Conservation (phyloP, 2,329 filamentous ascomycete species). For the Clarireedia hainanense region DNA sequence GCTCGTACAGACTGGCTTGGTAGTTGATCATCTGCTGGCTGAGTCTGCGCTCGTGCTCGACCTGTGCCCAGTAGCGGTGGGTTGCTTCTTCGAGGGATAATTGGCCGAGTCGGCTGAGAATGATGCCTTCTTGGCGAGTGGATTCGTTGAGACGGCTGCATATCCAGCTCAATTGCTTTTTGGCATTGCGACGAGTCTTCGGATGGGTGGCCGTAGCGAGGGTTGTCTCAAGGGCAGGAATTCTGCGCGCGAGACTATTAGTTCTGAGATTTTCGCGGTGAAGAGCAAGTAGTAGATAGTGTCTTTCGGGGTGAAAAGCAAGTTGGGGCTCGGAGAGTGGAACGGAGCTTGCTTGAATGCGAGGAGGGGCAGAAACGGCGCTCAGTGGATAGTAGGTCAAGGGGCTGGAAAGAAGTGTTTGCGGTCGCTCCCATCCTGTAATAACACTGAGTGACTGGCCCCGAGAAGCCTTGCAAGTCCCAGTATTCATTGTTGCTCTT, state of each 20-base stretch:
- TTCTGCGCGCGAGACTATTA: conserved; percentile 32
- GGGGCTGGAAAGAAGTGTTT: not conserved
- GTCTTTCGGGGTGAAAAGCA: conserved; percentile 36
- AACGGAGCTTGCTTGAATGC: not conserved
- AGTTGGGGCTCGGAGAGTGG: not conserved
- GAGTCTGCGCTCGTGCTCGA: not conserved
- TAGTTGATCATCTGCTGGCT: not conserved
- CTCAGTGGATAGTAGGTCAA: not conserved
- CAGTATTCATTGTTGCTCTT: not conserved
- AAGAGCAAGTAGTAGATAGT: conserved; percentile 38
- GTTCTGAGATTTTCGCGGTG: conserved; percentile 34
- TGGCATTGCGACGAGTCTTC: conserved; percentile 9
- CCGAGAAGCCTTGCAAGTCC: not conserved
- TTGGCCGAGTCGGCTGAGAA: conserved; percentile 41
- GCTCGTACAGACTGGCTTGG: not conserved
- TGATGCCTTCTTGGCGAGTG: conserved; percentile 38
- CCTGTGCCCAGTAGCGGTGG: conserved; percentile 30
- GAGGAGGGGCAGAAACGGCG: not conserved
- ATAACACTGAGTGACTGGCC: not conserved
- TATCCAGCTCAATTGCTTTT: conserved; percentile 36
- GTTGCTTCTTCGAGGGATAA: conserved; percentile 42
- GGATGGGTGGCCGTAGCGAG: not conserved
- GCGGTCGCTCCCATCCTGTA: not conserved
- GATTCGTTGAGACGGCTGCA: conserved; percentile 37
- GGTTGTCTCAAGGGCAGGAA: conserved; percentile 32